phyloP scores from a whole-genome alignment of 1,139 yeast genomes.

The Hemisphaericaspora lyxosophila region DNA sequence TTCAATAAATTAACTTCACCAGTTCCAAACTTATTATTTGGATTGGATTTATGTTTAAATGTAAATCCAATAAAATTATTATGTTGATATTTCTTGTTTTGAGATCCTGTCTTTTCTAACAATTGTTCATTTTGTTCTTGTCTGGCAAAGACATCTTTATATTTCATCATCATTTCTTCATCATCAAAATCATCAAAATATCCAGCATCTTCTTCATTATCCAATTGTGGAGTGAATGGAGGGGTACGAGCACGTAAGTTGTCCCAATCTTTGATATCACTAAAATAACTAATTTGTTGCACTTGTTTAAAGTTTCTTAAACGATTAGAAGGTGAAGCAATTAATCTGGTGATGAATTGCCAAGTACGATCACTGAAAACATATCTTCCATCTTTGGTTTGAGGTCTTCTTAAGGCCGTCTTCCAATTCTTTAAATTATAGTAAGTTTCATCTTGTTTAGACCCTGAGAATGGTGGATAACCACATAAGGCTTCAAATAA shows the following conservation, averaged over 20 bases:
- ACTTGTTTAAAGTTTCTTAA: conserved; percentile 79
- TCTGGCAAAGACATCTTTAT: conserved; percentile 93
- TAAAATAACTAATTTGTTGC: conserved; percentile 74
- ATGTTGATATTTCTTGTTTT: conserved; percentile 32
- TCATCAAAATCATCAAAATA: conserved; percentile 97
- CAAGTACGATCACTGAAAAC: conserved; percentile 97
- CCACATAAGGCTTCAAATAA: conserved; percentile 91
- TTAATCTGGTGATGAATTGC: conserved; percentile 76
- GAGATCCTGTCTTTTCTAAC: conserved; percentile 56
- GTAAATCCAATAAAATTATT: conserved; percentile 92
- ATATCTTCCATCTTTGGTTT: conserved; percentile 84
- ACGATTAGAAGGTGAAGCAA: conserved; percentile 77
- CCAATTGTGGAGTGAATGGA: conserved; percentile 95
- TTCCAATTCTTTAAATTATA: conserved; percentile 93
- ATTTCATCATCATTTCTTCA: conserved; percentile 96
- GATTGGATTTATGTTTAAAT: conserved; percentile 81
- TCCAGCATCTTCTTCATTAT: conserved; percentile 97
- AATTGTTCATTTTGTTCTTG: conserved; percentile 80
- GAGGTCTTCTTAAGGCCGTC: conserved; percentile 84
- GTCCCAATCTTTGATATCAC: conserved; percentile 74
- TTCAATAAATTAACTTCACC: conserved; percentile 44
- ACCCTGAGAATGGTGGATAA: conserved; percentile 95
- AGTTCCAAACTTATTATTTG: conserved; percentile 47
- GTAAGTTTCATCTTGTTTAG: conserved; percentile 91
- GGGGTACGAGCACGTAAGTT: conserved; percentile 69